phyloP scores from a whole-genome alignment of 139 green algal genomes.

The Chlamydomonas sphaeroides region DNA sequence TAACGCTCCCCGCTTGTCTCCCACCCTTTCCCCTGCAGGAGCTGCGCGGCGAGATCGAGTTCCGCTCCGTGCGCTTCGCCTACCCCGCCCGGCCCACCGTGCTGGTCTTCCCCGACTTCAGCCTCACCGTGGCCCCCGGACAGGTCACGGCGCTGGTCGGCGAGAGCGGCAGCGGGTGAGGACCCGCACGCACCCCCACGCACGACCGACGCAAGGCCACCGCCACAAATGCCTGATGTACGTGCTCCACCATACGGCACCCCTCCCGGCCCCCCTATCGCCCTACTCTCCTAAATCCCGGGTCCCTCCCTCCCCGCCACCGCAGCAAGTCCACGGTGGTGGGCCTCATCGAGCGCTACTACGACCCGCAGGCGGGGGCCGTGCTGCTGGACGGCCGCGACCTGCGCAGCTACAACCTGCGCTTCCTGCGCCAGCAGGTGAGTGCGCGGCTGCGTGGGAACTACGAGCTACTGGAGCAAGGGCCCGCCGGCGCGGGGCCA shows the following conservation, averaged over 20 bases:
- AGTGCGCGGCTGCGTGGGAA: no score
- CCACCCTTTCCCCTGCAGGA: not conserved
- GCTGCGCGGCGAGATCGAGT: constrained; percentile 63
- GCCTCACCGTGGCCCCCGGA: constrained; percentile 66
- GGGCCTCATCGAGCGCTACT: constrained; percentile 91
- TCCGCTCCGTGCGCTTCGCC: constrained; percentile 74
- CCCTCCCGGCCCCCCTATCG: no score
- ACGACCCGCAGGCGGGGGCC: constrained; percentile 72
- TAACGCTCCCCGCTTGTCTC: no score
- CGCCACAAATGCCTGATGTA: no score
- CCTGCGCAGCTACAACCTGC: constrained; percentile 81
- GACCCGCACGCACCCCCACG: no score
- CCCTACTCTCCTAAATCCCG: no score
- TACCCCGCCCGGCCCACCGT: constrained; percentile 75
- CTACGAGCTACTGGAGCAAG: no score
- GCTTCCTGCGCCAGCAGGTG: constrained; percentile 70
- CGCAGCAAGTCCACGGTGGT: constrained; percentile 65
- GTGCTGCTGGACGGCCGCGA: constrained; percentile 86
- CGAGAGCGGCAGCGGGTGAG: constrained; percentile 85
- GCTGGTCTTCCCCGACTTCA: constrained; percentile 76
- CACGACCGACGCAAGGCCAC: no score
- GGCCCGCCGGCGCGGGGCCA: no score
- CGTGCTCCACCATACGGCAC: no score
- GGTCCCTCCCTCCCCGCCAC: no score
- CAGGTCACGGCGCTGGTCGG: constrained; percentile 89